Evolutionary conservation across 2,329 filamentous ascomycete species (phyloP).

Genomic region (Nemania bipapillata): DNA sequence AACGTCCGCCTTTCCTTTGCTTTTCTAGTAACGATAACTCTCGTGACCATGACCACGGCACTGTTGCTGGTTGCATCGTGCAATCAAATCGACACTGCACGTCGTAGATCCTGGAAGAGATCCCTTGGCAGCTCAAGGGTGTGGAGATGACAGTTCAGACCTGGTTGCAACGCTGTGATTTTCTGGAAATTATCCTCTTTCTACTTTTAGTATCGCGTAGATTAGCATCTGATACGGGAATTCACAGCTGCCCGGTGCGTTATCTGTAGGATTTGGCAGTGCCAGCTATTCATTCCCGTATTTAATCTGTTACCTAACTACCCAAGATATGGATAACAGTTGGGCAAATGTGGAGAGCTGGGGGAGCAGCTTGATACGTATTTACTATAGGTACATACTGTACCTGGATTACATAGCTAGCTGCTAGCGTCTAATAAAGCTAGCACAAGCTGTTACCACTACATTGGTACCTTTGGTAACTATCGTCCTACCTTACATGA

Average conservation of each 20-base stretch:
- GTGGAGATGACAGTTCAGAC: constrained; percentile 6
- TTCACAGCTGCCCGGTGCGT: constrained; percentile 19
- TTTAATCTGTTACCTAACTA: no score
- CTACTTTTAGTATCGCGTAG: constrained; percentile 35
- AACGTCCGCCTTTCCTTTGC: constrained; percentile 19
- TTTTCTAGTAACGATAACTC: constrained; percentile 14
- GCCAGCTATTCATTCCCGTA: background rate
- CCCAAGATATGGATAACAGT: background rate
- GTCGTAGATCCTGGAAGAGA: constrained; percentile 10
- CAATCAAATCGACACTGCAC: background rate
- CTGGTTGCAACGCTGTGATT: constrained; percentile 31
- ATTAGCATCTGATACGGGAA: constrained; percentile 30
- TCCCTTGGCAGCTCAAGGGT: background rate
- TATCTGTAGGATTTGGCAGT: background rate
- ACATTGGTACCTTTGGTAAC: no score
- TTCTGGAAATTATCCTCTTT: constrained; percentile 40
- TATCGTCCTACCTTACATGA: no score
- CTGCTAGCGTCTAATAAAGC: constrained; percentile 15
- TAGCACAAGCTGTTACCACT: background rate
- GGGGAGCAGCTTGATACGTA: constrained; percentile 3
- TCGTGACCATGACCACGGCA: constrained; percentile 5
- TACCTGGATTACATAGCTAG: constrained; percentile 1
- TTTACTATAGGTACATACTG: background rate
- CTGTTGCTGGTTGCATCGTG: background rate
- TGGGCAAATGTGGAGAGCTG: background rate